Base-by-base conservation (phyloP, 208 protist species). In the Naegleria gruberi region DNA sequence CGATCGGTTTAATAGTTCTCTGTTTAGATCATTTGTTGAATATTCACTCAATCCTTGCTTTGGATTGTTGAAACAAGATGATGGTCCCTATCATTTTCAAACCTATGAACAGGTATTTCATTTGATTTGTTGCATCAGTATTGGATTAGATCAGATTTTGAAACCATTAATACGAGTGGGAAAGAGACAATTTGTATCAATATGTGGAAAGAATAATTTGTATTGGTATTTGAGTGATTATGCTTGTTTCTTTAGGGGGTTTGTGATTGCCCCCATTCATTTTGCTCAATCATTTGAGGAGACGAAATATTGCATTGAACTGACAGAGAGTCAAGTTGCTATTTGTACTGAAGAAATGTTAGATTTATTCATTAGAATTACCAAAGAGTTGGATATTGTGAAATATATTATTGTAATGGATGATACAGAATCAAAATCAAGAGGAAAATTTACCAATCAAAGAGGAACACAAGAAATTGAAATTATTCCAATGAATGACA, bases 401-500 rank as follows among this genome's bases (percentile, higher is more conserved):
- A 77, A 77, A 77, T 77, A 77, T 77, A 77, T 77, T 77, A 37
- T 77, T 77, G 65, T 77, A n/a, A 77, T 77, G 65, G 26, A 77
- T 37, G 30, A 30, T 37, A n/a, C n/a, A n/a, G n/a, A n/a, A n/a
- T n/a, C n/a, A n/a, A 65, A 19, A 19, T 65, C 51, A 65, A 19
- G 12, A 23, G 19, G 8, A 19, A n/a, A n/a, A n/a, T n/a, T n/a
- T n/a, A n/a, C n/a, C n/a, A n/a, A n/a, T n/a, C n/a, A n/a, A n/a
- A n/a, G n/a, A n/a, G 15, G 30, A 30, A 23, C 15, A 65, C 15
- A 19, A 3, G 51, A 55, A 15, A 55, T 65, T 65, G 51, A 65
- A 4, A 23, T 65, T 23, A 65, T 65, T 65, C 77, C 77, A 83
- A 19, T 83, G 8, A 44, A 10, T 44, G n/a, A 44, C 5, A 12